Percentiles rank a stretch among this genome's conserved stretches.
Conservation (phyloP, 2,329 filamentous ascomycete species). For the Phoma herbarum region DNA sequence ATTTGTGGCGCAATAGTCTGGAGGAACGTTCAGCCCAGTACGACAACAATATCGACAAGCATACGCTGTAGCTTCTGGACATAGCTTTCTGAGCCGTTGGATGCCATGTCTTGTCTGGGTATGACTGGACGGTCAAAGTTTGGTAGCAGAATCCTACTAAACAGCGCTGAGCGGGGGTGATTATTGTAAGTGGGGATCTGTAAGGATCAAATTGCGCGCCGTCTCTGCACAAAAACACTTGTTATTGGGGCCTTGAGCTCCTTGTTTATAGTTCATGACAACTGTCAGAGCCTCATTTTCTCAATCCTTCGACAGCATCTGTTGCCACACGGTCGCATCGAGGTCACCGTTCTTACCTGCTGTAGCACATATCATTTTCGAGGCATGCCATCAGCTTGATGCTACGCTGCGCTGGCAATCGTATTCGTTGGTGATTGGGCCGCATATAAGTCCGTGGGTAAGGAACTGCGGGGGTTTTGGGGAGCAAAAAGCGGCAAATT, state of each 20-base stretch:
- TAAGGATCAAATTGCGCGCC: conserved; percentile 33
- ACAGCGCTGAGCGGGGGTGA: conserved; percentile 33
- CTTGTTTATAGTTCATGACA: conserved; percentile 46
- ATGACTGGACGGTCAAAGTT: conserved; percentile 23
- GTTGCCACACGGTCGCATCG: conserved; percentile 38
- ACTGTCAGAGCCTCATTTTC: conserved; percentile 38
- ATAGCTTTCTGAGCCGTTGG: conserved; percentile 39
- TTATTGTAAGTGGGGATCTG: conserved; percentile 35
- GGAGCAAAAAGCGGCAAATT: conserved; percentile 32
- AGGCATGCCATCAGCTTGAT: conserved; percentile 34
- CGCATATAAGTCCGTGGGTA: conserved; percentile 33
- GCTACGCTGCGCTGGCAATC: conserved; percentile 45
- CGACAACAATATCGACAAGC: conserved; percentile 18
- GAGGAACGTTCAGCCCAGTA: conserved; percentile 23
- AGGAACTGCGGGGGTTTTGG: conserved; percentile 39
- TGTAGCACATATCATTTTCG: conserved; percentile 33
- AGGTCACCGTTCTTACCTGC: conserved; percentile 32
- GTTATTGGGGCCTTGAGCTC: conserved; percentile 30
- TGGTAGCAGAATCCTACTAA: conserved; percentile 25
- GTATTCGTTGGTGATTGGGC: conserved; percentile 40
- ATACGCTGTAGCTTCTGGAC: conserved; percentile 47
- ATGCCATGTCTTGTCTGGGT: conserved; percentile 41
- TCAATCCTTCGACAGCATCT: conserved; percentile 30
- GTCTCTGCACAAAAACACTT: conserved; percentile 34
- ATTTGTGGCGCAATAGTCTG: conserved; percentile 46